phyloP scores from a whole-genome alignment of 1,284 basidiomycete genomes.

The Caloboletus firmus region DNA sequence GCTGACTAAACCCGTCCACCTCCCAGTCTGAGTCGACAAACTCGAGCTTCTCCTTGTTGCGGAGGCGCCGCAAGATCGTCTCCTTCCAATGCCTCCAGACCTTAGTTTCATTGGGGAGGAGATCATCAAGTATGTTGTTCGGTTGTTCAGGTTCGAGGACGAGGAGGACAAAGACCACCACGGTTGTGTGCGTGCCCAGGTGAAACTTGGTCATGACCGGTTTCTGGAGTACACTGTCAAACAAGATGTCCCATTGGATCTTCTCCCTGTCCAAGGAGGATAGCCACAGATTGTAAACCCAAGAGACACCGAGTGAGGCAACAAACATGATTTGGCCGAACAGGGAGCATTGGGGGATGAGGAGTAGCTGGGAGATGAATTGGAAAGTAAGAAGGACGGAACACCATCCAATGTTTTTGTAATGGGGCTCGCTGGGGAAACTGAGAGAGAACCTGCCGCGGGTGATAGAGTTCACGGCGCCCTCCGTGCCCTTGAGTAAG shows the following conservation, averaged over 20 bases:
- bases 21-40: conserved; percentile 29
- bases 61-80: conserved; percentile 16
- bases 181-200: conserved; percentile 33
- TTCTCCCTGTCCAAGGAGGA: conserved; percentile 33
- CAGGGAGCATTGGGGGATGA: conserved; percentile 31
- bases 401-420: conserved; percentile 27
- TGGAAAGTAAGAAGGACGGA: conserved; percentile 32
- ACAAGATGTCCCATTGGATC: conserved; percentile 28
- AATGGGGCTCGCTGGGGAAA: conserved; percentile 25
- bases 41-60: conserved; percentile 23
- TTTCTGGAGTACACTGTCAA: conserved; percentile 21
- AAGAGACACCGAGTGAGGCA: conserved; percentile 30
- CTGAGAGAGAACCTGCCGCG: conserved; percentile 29
- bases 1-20: conserved; percentile 9
- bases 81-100: conserved; percentile 34
- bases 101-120: conserved; percentile 34
- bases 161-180: conserved; percentile 33
- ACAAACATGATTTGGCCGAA: conserved; percentile 39
- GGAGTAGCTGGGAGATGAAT: conserved; percentile 33
- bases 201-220: conserved; percentile 29
- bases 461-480: conserved; percentile 34
- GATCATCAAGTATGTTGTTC: conserved; percentile 25
- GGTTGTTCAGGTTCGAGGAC: conserved; percentile 28
- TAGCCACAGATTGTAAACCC: conserved; percentile 31
- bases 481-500: conserved; percentile 28